phyloP scores from a whole-genome alignment of 768 basidiomycete genomes.

The Boletellus ananiceps region DNA sequence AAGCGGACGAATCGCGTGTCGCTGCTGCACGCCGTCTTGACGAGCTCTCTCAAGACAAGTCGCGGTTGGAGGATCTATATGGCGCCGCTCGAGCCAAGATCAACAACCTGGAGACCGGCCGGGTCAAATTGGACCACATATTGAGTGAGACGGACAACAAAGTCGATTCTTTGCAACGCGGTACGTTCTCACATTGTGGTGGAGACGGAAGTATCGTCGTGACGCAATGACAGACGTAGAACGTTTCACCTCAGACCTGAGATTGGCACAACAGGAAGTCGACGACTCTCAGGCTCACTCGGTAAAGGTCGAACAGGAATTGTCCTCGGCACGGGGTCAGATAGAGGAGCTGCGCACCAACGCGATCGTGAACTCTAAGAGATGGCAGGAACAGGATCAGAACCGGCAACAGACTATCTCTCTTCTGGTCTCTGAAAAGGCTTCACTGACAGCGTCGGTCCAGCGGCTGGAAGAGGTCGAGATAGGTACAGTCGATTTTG shows the following conservation, averaged over 20 bases:
- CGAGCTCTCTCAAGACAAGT: slow-evolving; percentile 23
- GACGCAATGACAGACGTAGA: slow-evolving; percentile 17
- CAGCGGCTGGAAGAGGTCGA: slow-evolving; percentile 58
- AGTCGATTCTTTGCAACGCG: slow-evolving; percentile 16
- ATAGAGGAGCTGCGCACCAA: slow-evolving; percentile 17
- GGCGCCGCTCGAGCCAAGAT: slow-evolving; percentile 13
- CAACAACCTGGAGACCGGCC: slow-evolving; percentile 10
- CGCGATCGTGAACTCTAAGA: slow-evolving; percentile 10
- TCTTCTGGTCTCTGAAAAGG: slow-evolving; percentile 72
- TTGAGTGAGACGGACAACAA: slow-evolving; percentile 4
- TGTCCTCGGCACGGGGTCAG: slow-evolving; percentile 15
- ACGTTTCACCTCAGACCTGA: slow-evolving; percentile 17
- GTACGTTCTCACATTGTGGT: slow-evolving; percentile 18
- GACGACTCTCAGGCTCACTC: slow-evolving; percentile 11
- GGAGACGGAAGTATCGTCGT: slow-evolving; percentile 27
- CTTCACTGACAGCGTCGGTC: slow-evolving; percentile 51
- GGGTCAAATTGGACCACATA: slow-evolving; percentile 10
- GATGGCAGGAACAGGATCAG: slow-evolving; percentile 35
- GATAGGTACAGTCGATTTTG: slow-evolving; percentile 43
- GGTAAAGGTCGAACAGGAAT: slow-evolving; percentile 17
- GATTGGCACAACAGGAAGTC: slow-evolving; percentile 10
- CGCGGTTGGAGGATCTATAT: slow-evolving; percentile 16
- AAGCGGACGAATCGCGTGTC: slow-evolving; percentile 7
- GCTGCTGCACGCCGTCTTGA: slow-evolving; percentile 13
- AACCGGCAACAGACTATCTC: slow-evolving; percentile 73